Base-by-base conservation (phyloP, 352 stramenopile species). In the Albugo candida region DNA sequence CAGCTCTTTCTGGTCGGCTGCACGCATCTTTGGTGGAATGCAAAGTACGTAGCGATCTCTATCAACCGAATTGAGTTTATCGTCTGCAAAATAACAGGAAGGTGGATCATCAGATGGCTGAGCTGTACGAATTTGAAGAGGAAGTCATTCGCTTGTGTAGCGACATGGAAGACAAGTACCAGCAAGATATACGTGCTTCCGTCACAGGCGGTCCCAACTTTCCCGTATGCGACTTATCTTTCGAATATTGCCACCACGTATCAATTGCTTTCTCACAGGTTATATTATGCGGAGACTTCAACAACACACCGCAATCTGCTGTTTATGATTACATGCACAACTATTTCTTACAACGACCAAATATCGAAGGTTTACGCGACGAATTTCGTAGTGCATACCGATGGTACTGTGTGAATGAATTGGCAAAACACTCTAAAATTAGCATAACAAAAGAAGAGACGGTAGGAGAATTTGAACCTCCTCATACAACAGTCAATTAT, bases 251-350 rank as follows among this genome's bases (percentile, higher is more conserved):
- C 2, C n/a, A 31, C 8, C 24, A 31, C 3, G 13, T 11, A 5
- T 44, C 38, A 10, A 43, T n/a, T 43, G 38, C 8, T 24, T 10
- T 19, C 3, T 43, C 3, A 24, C 47, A 74, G 61, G 75, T 92
- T 16, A 71, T 92, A 27, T 56, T 92, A 1, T 88, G 75, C 21
- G 78, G 78, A 20, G 78, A 92, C 52, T 92, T 92, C 41, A 92
- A 92, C 56, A 92, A 92, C 58, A 87, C 74, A 1, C 78, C 75
- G 13, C 67, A 84, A 43, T 88, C 74, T 4, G 65, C 69, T 18
- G 61, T 92, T 41, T 92, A 92, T 63, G 64, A 83, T 55, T 88
- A 92, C 58, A 87, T 92, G 78, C 63, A 87, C 48, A 81, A 65
- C 50, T 67, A 69, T n/a, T 88, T 92, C 53, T 82, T 91, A 67